Base-by-base conservation (phyloP, 2,329 filamentous ascomycete species). In the Botrytis byssoidea region DNA sequence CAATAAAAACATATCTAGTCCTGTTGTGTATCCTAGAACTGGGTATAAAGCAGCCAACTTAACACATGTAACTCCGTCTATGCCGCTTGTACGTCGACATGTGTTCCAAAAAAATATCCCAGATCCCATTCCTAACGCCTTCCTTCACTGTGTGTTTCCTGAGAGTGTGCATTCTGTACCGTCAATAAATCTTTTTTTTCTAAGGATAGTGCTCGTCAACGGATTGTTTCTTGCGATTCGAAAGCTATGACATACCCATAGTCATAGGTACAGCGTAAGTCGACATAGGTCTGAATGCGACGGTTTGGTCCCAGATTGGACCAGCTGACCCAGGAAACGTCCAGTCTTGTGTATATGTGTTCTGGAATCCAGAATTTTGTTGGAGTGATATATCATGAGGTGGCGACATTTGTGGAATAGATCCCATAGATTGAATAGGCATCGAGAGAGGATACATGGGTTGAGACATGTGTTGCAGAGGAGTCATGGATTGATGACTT, bases 191-290 rank as follows among this genome's bases (percentile, higher is more conserved):
- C n/a, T 32, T 57, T 57, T 57, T 29, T 29, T 57, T 57, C 51
- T 57, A 29, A 57, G 48, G 12, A 55, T 18, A 29, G 14, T 29
- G 51, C 51, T 57, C 51, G 51, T 57, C 51, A 57, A 57, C n/a
- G 51, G 16, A 57, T 57, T 57, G n/a, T 57, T 57, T 57, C 51
- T 57, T 57, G 51, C 51, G 51, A 57, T 57, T 57, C 51, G 51
- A 57, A 29, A 32, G 51, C 51, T 57, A 57, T 18, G 51, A 57
- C 51, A 57, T 57, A 57, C 51, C n/a, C n/a, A 57, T 57, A 57
- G 51, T 57, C 51, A 57, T 57, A 57, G 51, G 51, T 57, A 57
- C 51, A 57, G 51, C 51, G n/a, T 57, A 57, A 57, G 51, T 57
- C 51, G 51, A 57, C 51, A 57, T 57, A 32, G 51, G 7, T 57